phyloP scores from a whole-genome alignment of 352 stramenopile genomes.

The Plasmopara viticola region DNA sequence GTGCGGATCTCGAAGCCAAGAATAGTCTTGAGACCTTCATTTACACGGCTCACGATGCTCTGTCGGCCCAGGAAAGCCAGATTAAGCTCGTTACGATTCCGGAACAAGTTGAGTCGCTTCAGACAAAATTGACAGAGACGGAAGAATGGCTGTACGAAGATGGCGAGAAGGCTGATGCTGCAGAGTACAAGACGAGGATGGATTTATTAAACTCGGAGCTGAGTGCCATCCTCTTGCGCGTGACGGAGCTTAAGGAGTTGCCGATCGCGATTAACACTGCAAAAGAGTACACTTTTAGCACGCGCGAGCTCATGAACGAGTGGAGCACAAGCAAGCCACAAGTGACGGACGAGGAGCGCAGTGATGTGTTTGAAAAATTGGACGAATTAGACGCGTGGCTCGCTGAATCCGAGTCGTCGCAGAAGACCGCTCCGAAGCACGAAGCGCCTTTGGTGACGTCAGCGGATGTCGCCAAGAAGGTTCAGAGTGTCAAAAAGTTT shows the following conservation, averaged over 20 bases:
- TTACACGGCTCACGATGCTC: constrained; percentile 88
- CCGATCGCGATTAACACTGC: constrained; percentile 75
- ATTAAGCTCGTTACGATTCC: constrained; percentile 74
- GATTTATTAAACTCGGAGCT: constrained; percentile 70
- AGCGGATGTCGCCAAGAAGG: constrained; percentile 79
- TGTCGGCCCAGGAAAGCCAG: constrained; percentile 68
- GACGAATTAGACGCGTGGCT: constrained; percentile 82
- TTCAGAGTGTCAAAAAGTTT: constrained; percentile 81
- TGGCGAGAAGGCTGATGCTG: constrained; percentile 79
- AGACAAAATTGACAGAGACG: constrained; percentile 62
- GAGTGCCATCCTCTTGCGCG: constrained; percentile 86
- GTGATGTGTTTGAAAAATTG: constrained; percentile 83
- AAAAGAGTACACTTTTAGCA: constrained; percentile 54
- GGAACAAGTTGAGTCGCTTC: constrained; percentile 81
- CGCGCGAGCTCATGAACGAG: constrained; percentile 50
- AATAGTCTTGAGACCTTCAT: constrained; percentile 92
- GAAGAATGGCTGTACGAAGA: constrained; percentile 94
- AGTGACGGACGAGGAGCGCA: constrained; percentile 88
- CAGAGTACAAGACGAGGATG: constrained; percentile 85
- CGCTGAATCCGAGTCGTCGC: constrained; percentile 46
- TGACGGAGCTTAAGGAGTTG: constrained; percentile 78
- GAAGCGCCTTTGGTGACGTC: constrained; percentile 82
- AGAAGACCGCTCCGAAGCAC: constrained; percentile 66
- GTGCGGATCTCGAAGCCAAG: constrained; percentile 75
- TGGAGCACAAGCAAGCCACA: constrained; percentile 66